These are phyloP conservation scores for Solanum chilense DNA, from an alignment of 257 asterid genomes.

Conservation along the genomic window DNA sequence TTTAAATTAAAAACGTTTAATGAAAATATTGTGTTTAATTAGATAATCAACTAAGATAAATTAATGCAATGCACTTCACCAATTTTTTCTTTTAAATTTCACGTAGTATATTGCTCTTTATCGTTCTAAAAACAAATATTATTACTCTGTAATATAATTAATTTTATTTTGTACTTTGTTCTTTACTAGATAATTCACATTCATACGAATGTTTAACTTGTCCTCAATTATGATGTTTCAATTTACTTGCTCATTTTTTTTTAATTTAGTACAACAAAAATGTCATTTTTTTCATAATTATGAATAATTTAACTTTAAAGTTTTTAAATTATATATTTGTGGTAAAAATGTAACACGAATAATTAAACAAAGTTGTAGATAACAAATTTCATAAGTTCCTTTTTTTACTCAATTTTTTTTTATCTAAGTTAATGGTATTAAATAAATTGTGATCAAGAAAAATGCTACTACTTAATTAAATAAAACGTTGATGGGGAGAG, in stretches of 20 bases:
- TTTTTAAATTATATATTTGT: neutral
- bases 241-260: no score
- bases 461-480: no score
- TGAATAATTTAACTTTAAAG: neutral
- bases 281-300: no score
- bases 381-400: neutral
- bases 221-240: neutral
- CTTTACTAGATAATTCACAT: neutral
- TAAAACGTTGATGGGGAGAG: neutral
- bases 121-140: neutral
- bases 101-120: neutral
- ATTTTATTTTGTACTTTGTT: neutral
- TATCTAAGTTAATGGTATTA: neutral
- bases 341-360: neutral
- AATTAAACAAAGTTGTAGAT: neutral
- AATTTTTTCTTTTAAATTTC: no score
- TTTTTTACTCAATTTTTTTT: neutral
- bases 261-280: no score
- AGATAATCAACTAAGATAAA: no score
- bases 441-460: no score
- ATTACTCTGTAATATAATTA: no score
- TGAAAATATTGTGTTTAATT: no score
- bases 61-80: no score
- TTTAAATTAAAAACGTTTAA: no score
- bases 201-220: neutral